Evolutionary conservation across 2,329 filamentous ascomycete genomes (phyloP).

Genomic region (Apiospora marii): DNA sequence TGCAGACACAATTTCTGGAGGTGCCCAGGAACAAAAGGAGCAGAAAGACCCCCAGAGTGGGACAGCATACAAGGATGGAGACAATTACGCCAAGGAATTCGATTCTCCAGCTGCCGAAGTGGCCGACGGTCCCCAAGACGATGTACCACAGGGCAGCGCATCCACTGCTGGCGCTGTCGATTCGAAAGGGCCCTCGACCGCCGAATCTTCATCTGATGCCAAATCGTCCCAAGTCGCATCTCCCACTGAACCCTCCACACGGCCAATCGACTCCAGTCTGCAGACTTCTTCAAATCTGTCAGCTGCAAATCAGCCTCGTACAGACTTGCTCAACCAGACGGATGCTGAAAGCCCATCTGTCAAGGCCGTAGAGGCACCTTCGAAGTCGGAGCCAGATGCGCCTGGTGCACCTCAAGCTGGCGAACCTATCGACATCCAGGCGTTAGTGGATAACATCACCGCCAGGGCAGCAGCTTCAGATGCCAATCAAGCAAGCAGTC

Average conservation of each 20-base stretch:
- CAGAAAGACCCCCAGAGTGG: background rate
- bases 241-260: background rate
- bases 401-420: conserved; percentile 22
- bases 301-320: background rate
- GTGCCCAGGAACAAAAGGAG: background rate
- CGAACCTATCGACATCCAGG: conserved; percentile 39
- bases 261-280: background rate
- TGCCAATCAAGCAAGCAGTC: conserved; percentile 39
- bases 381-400: conserved; percentile 31
- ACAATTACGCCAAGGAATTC: conserved; percentile 61
- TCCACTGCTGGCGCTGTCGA: conserved; percentile 32
- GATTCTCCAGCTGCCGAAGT: conserved; percentile 54
- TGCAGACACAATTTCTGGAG: background rate
- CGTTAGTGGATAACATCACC: conserved; percentile 39
- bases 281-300: background rate
- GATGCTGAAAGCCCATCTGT: background rate
- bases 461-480: conserved; percentile 36
- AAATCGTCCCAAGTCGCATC: background rate
- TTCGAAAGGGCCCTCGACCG: conserved; percentile 31
- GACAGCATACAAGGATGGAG: conserved; percentile 45
- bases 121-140: conserved; percentile 41
- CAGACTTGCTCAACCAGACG: background rate
- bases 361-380: conserved; percentile 43
- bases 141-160: conserved; percentile 52
- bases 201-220: conserved; percentile 30